Conservation (phyloP, 2,329 filamentous ascomycete genomes). For the Aspergillus neotritici region DNA sequence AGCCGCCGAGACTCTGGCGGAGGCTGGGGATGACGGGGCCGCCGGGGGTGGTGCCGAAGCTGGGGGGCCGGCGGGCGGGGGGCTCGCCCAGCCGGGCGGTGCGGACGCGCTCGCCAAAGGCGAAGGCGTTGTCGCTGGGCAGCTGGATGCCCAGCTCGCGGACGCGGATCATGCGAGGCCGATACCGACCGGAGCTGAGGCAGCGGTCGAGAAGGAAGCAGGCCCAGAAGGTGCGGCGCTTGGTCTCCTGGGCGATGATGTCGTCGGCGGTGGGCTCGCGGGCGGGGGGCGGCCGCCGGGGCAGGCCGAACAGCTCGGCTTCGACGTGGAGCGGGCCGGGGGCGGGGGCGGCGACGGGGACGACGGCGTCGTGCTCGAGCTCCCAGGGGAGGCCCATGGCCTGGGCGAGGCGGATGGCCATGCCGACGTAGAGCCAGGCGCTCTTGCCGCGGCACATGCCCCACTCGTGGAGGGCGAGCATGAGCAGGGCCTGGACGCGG, state of each 20-base stretch:
- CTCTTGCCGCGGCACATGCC: constrained; percentile 49
- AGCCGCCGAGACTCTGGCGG: constrained; percentile 35
- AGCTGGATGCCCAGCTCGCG: constrained; percentile 50
- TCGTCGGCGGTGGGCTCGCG: constrained; percentile 40
- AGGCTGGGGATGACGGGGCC: constrained; percentile 38
- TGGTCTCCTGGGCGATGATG: constrained; percentile 50
- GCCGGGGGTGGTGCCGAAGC: constrained; percentile 37
- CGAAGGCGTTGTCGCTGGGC: constrained; percentile 52
- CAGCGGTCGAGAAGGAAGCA: constrained; percentile 55
- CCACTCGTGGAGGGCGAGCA: constrained; percentile 56
- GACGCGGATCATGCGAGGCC: constrained; percentile 49
- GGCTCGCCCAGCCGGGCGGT: constrained; percentile 47
- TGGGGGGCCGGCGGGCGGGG: constrained; percentile 31
- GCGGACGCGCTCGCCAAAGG: constrained; percentile 50
- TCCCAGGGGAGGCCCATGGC: constrained; percentile 44
- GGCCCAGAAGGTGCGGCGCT: constrained; percentile 53
- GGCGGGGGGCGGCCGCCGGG: constrained; percentile 26
- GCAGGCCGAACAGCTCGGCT: constrained; percentile 34
- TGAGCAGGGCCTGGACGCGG: constrained; percentile 49
- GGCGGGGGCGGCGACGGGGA: constrained; percentile 40
- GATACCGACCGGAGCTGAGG: constrained; percentile 50
- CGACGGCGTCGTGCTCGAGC: constrained; percentile 43
- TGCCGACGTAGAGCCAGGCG: constrained; percentile 48
- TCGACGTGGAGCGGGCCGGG: constrained; percentile 30
- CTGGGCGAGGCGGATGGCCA: constrained; percentile 43